Evolutionary conservation across 2,329 filamentous ascomycete species (phyloP).

Genomic region (Scorias spongiosa): DNA sequence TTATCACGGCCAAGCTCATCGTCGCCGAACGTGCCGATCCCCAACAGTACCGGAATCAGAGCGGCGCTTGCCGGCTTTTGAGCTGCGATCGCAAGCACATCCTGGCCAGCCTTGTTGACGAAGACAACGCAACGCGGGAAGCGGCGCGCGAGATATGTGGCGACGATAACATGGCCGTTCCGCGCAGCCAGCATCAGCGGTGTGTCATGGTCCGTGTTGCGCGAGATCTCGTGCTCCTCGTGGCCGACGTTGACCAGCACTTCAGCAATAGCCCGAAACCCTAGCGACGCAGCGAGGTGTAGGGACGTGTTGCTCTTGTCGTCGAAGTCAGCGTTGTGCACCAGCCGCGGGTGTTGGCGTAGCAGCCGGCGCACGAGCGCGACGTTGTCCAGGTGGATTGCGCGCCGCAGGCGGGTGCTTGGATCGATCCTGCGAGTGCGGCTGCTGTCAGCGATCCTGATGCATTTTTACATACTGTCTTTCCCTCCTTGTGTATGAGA

Average conservation of each 20-base stretch:
- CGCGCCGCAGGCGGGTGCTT: conserved; percentile 61
- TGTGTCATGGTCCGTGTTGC: conserved; percentile 69
- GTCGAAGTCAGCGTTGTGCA: conserved; percentile 67
- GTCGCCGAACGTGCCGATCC: not conserved
- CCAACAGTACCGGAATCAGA: conserved; percentile 27
- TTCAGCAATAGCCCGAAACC: conserved; percentile 50
- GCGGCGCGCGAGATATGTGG: conserved; percentile 51
- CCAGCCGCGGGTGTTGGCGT: conserved; percentile 50
- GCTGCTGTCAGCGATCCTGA: conserved; percentile 2
- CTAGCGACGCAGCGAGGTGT: conserved; percentile 63
- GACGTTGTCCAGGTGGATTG: conserved; percentile 61
- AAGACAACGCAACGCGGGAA: conserved; percentile 49
- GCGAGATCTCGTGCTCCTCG: conserved; percentile 54
- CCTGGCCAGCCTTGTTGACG: conserved; percentile 51
- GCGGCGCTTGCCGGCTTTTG: conserved; percentile 21
- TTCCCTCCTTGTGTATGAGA: too few relatives aligned
- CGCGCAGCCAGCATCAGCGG: conserved; percentile 64
- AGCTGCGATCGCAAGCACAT: conserved; percentile 39
- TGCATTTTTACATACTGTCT: not conserved
- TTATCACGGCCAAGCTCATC: too few relatives aligned
- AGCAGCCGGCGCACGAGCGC: conserved; percentile 64
- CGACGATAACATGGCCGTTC: conserved; percentile 56
- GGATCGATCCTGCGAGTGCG: conserved; percentile 54
- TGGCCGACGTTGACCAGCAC: conserved; percentile 61
- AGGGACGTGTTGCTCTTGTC: conserved; percentile 70